A percentile compares a stretch with the other conserved stretches of the same genome.
phyloP scores from a whole-genome alignment of 2,329 filamentous ascomycete genomes.

The Colletotrichum tabaci region DNA sequence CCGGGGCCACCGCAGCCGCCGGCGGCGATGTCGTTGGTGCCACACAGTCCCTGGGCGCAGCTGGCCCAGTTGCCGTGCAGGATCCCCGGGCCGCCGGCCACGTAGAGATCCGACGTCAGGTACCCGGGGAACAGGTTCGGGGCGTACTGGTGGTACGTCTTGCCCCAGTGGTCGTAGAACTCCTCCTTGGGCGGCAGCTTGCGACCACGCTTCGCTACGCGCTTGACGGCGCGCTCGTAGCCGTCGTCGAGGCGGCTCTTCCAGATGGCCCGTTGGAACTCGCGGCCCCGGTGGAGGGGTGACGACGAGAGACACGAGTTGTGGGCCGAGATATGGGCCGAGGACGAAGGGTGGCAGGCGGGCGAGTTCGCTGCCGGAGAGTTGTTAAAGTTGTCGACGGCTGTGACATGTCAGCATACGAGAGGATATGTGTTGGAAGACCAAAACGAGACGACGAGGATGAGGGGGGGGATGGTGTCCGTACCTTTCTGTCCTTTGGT shows the following conservation, averaged over 20 bases:
- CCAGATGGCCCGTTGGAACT: conserved; percentile 56
- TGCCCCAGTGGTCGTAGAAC: conserved; percentile 70
- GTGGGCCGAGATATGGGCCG: conserved; percentile 81
- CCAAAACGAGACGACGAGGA: neutral
- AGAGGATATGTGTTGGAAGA: too few relatives aligned
- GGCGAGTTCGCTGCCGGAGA: conserved; percentile 59
- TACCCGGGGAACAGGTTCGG: conserved; percentile 62
- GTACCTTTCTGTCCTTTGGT: conserved; percentile 60
- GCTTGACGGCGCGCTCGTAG: conserved; percentile 68
- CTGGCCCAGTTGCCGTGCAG: conserved; percentile 53
- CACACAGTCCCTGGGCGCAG: conserved; percentile 25
- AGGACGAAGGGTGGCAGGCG: conserved; percentile 68
- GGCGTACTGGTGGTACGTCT: conserved; percentile 64
- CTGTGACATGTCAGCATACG: conserved; percentile 7
- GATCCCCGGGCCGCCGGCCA: conserved; percentile 58
- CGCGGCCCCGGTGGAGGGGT: conserved; percentile 41
- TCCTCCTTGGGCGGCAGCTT: conserved; percentile 62
- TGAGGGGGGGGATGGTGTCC: neutral
- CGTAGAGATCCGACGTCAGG: conserved; percentile 62
- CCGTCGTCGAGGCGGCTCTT: conserved; percentile 62
- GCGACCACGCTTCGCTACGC: conserved; percentile 66
- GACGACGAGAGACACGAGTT: conserved; percentile 68
- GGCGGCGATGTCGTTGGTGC: conserved; percentile 54
- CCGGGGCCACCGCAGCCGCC: conserved; percentile 61
- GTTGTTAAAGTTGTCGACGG: conserved; percentile 59